Base-by-base conservation (phyloP, 2,329 filamentous ascomycete species). In the Cadophora luteo-olivacea region DNA sequence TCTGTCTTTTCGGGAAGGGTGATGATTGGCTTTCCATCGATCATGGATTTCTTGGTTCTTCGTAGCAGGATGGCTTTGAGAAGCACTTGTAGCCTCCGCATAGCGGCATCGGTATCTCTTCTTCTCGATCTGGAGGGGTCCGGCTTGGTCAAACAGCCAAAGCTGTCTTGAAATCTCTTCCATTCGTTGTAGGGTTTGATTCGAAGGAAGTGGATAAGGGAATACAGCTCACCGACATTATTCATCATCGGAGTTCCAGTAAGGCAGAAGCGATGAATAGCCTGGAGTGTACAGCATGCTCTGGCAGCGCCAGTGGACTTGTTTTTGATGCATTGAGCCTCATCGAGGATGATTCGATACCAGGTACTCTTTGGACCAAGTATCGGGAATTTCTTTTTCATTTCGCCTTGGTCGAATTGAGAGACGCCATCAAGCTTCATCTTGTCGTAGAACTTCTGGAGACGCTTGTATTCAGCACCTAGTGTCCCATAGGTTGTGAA, bases 191-290 rank as follows among this genome's bases (percentile, higher is more conserved):
- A 97, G 1, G 93, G 93, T 69, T 85, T 85, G 76, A 97, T 94
- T 2, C 85, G 84, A 19, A 97, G 83, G 75, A 97, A 97, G 2
- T 87, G 86, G 55, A 97, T 83, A 24, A 97, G 81, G 0, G 93
- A 92, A 75, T 87, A 94, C 3, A 97, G 83, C 74, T 97, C 94
- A 29, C 87, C 83, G 2, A 95, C 88, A 14, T 85, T 88, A 74
- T 97, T 97, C 91, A 96, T 96, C 91, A 95, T 94, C 0, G 92
- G 92, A 0, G 92, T 96, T 32, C 92, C 92, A 3, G 90, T 93
- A 78, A 95, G 86, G 76, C 91, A 93, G 82, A 92, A 89, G 60
- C 92, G 85, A 76, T 91, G 87, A 45, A 81, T 82, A 16, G 91
- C 82, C 69, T 85, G 80, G 19, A 96, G 79, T 12, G 80, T 78